Base-by-base conservation (phyloP, 2,329 filamentous ascomycete species). In the Alternaria longipes region DNA sequence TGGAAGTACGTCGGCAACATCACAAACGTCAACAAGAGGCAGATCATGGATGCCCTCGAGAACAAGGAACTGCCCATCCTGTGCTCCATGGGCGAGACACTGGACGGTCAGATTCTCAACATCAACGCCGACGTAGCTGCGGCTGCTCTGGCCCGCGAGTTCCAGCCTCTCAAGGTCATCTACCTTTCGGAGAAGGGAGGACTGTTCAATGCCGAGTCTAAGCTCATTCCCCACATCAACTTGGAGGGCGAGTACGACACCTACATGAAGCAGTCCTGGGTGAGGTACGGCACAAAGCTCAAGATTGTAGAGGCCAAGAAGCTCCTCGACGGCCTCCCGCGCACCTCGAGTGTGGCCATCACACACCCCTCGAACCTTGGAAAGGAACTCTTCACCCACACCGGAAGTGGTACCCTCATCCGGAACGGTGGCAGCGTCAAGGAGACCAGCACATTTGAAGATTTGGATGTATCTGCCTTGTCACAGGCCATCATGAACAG, bases 221-320 rank as follows among this genome's bases (percentile, higher is more conserved):
- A 94, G 84, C 97, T 97, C 84, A 98, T 98, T 75, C 97, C 94
- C 6, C 92, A 91, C 61, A 98, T 98, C 82, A 98, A 98, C 82
- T 85, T 99, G 59, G 95, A 99, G 76, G 94, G 97, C 81, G 95
- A 99, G 82, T 98, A 92, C 74, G 93, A 97, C 60, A 86, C 92
- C 75, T 86, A 97, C 74, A 97, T 98, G 93, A 86, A 89, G 59
- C 93, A 97, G 81, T 89, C 91, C 71, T 99, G 94, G 95, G 95
- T 96, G 80, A 90, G 92, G 75, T 96, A 95, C 77, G 95, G 95
- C 65, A 98, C 94, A 38, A 88, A 94, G 65, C 86, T 98, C 67
- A 99, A 99, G 89, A 98, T 99, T 80, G 92, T 91, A 82, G 93
- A 99, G 83, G 96, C 97, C 82, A 97, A 97, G 85, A 93, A 97